Evolutionary conservation across 352 stramenopile species (phyloP).

Genomic region (Aphanomyces euteiches): DNA sequence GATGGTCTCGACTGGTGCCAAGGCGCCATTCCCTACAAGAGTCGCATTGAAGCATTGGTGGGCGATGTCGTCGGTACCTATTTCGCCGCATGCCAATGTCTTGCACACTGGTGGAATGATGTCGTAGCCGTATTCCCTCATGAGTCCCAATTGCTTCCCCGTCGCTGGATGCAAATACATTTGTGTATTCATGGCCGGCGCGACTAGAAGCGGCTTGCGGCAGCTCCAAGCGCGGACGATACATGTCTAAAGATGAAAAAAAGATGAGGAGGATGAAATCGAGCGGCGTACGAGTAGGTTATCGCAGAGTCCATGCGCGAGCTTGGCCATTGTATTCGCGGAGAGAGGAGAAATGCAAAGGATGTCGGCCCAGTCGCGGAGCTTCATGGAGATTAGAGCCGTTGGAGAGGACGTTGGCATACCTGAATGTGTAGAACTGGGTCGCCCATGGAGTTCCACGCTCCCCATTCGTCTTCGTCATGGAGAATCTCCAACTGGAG

Average conservation of each 20-base stretch:
- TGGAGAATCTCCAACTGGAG: constrained; percentile 48
- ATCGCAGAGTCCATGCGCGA: constrained; percentile 92
- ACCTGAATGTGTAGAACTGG: constrained; percentile 87
- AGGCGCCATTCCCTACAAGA: constrained; percentile 50
- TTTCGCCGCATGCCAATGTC: constrained; percentile 92
- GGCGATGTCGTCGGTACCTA: constrained; percentile 48
- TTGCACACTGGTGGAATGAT: constrained; percentile 89
- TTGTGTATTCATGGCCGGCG: constrained; percentile 96
- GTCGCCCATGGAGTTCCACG: constrained; percentile 77
- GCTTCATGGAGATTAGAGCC: constrained; percentile 37
- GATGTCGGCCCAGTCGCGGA: constrained; percentile 95
- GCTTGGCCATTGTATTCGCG: constrained; percentile 87
- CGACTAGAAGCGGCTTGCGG: constrained; percentile 90
- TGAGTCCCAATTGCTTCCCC: constrained; percentile 54
- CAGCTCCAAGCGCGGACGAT: constrained; percentile 91
- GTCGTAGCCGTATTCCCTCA: constrained; percentile 60
- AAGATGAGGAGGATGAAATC: constrained; percentile 15
- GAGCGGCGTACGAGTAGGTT: constrained; percentile 84
- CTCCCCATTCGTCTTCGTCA: constrained; percentile 79
- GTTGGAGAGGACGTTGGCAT: background rate
- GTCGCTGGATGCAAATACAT: constrained; percentile 97
- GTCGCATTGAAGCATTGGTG: constrained; percentile 16
- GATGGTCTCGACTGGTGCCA: constrained; percentile 65
- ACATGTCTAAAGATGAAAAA: constrained; percentile 60
- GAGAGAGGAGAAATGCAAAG: constrained; percentile 86